phyloP scores from a whole-genome alignment of 2,329 filamentous ascomycete genomes.

The Cryphonectria japonica region DNA sequence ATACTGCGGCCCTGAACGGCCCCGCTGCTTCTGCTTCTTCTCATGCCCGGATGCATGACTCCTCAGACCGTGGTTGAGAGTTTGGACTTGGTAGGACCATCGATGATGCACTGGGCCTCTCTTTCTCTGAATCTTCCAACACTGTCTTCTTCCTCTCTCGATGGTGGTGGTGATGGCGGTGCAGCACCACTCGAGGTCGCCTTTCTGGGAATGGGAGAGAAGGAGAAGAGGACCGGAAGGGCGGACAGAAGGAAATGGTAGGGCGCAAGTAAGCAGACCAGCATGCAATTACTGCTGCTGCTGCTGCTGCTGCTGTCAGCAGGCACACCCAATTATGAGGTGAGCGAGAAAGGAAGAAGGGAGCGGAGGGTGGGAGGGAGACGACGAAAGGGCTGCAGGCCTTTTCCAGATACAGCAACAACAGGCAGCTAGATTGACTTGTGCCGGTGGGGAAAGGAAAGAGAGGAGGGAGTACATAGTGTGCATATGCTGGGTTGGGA shows the following conservation, averaged over 20 bases:
- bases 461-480: not conserved
- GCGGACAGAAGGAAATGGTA: not conserved
- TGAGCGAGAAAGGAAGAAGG: not conserved
- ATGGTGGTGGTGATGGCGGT: not conserved
- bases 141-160: not conserved
- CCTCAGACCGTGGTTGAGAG: not conserved
- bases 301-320: conserved; percentile 1
- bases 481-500: conserved; percentile 11
- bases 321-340: not conserved
- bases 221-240: not conserved
- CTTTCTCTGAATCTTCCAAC: not conserved
- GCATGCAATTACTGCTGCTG: not conserved
- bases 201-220: not conserved
- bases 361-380: not conserved
- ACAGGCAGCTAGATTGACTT: conserved; percentile 12
- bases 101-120: not conserved
- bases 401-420: conserved; percentile 19
- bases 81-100: not conserved
- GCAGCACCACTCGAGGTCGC: not conserved
- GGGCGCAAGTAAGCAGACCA: not conserved
- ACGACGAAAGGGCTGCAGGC: not conserved
- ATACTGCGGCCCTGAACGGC: conserved; percentile 27
- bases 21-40: conserved; percentile 15
- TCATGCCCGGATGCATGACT: conserved; percentile 11
- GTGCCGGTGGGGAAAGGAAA: not conserved